These are phyloP conservation scores for Penicillium sp. DNA, from an alignment of 2,329 filamentous ascomycete species.

Conservation along the genomic window DNA sequence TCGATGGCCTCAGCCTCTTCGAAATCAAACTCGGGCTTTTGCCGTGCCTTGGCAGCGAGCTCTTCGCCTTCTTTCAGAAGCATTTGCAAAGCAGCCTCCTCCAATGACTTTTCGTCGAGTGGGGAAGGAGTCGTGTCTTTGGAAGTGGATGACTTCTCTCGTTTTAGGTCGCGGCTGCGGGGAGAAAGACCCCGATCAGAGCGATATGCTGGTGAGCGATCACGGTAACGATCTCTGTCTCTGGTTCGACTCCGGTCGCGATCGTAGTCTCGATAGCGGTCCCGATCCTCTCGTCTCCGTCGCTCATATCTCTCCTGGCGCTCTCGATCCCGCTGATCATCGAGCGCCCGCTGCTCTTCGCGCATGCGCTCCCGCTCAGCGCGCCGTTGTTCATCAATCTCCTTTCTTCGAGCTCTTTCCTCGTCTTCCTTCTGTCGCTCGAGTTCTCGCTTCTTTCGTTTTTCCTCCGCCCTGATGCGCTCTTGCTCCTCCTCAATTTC, in stretches of 20 bases:
- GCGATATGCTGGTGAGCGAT: conserved; percentile 31
- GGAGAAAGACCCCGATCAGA: conserved; percentile 31
- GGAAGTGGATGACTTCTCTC: conserved; percentile 30
- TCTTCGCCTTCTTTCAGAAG: conserved; percentile 54
- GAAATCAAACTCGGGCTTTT: conserved; percentile 50
- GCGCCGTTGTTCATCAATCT: conserved; percentile 47
- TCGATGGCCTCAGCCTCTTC: conserved; percentile 45
- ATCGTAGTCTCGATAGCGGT: conserved; percentile 41
- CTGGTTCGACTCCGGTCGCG: conserved; percentile 37
- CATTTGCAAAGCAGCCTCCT: conserved; percentile 52
- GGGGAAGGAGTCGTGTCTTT: conserved; percentile 33
- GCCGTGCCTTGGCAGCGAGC: conserved; percentile 49
- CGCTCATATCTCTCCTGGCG: conserved; percentile 46
- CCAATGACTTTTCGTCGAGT: conserved; percentile 52
- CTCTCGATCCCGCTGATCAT: conserved; percentile 51
- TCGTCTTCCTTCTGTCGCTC: conserved; percentile 44
- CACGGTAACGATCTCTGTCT: conserved; percentile 31
- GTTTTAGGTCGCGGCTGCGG: conserved; percentile 29
- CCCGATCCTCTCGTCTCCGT: conserved; percentile 44
- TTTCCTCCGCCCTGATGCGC: conserved; percentile 41
- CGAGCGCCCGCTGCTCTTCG: conserved; percentile 51
- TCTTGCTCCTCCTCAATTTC: conserved; percentile 47
- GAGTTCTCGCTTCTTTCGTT: conserved; percentile 41
- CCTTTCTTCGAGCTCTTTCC: conserved; percentile 48
- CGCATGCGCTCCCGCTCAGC: conserved; percentile 49